A percentile compares a stretch with the other conserved stretches of the same genome.
Conservation (phyloP, 306 rosid genomes). For the Mucuna pruriens region DNA sequence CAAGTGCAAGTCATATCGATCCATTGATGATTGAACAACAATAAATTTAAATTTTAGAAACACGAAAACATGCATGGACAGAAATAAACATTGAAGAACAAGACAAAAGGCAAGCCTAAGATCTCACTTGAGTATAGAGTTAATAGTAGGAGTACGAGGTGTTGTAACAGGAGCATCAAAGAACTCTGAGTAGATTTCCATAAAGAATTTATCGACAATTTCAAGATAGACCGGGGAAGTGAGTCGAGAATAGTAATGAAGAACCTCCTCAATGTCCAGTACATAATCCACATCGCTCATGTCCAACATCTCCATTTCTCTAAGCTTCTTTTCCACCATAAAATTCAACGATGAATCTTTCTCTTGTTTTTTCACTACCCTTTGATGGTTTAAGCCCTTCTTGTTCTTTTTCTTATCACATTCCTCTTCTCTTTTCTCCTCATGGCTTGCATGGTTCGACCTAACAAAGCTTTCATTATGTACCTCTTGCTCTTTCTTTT, state of each 20-base stretch:
- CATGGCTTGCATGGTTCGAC: not conserved
- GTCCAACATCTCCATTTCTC: conserved; percentile 78
- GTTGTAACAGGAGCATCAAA: conserved; percentile 34
- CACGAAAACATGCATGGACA: conserved; percentile 8
- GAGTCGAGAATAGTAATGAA: conserved; percentile 84
- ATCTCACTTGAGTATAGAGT: conserved; percentile 40
- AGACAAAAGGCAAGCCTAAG: conserved; percentile 10
- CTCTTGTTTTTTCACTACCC: not conserved
- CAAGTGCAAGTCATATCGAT: not conserved
- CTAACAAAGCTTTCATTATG: not conserved
- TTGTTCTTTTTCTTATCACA: conserved; percentile 7
- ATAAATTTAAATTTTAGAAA: conserved; percentile 2
- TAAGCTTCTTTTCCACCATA: conserved; percentile 68
- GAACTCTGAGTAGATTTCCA: conserved; percentile 70
- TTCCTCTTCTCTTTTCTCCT: conserved; percentile 36
- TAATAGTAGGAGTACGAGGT: conserved; percentile 24
- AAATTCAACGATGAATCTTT: conserved; percentile 30
- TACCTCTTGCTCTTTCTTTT: conserved; percentile 28
- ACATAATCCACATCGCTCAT: conserved; percentile 70
- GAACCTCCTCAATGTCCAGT: conserved; percentile 83
- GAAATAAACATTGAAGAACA: conserved; percentile 17
- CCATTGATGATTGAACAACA: conserved; percentile 23
- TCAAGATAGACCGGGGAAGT: conserved; percentile 77
- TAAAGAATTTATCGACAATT: conserved; percentile 79
- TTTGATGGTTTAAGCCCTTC: conserved; percentile 26